phyloP scores from a whole-genome alignment of 2,329 filamentous ascomycete species.

The Stagonosporopsis vannaccii region DNA sequence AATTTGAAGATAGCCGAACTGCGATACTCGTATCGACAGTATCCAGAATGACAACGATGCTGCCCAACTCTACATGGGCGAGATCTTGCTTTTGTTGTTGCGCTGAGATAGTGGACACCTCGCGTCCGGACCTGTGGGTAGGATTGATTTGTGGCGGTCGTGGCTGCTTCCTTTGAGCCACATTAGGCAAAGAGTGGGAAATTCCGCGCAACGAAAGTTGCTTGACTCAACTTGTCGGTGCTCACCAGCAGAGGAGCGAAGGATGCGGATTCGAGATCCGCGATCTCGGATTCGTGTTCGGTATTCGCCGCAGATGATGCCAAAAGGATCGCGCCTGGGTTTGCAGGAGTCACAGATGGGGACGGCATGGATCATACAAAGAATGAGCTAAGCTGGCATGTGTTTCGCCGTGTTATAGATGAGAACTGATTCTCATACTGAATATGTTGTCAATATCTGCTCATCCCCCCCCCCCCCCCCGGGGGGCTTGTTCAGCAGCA shows the following conservation, averaged over 20 bases:
- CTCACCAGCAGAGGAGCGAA: neutral
- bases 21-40: neutral
- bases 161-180: neutral
- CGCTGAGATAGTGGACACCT: neutral
- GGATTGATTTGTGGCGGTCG: neutral
- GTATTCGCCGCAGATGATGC: neutral
- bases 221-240: neutral
- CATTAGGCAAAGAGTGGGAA: neutral
- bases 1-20: neutral
- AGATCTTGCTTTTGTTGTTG: neutral
- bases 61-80: neutral
- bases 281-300: slow-evolving; percentile 3
- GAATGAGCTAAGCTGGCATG: neutral
- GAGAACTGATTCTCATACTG: neutral
- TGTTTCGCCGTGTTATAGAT: neutral
- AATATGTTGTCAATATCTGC: no score
- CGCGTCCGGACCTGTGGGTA: neutral
- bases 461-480: no score
- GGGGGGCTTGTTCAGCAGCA: no score
- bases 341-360: neutral
- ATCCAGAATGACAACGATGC: neutral
- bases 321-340: neutral
- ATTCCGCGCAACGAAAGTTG: neutral
- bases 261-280: slow-evolving; percentile 3
- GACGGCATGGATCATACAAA: neutral